Evolutionary conservation across 78 protist genomes (phyloP), one percentile per base, ranked within the genome.

Genomic region (Bodo saltans): DNA sequence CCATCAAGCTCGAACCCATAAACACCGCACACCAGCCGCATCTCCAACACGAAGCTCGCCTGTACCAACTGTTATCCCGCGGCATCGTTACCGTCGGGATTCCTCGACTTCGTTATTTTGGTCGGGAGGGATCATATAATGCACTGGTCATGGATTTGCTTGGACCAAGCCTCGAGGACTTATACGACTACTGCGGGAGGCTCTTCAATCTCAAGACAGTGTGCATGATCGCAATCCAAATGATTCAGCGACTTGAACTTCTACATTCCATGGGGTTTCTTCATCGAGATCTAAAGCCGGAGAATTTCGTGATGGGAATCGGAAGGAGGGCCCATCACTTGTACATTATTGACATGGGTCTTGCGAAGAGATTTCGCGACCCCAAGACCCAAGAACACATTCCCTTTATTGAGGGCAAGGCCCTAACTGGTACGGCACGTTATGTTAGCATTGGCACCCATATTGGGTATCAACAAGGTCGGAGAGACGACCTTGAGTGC

Each of bases 81-180:
- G n/a, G n/a, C n/a, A n/a, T n/a, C n/a, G n/a, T n/a, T n/a, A n/a
- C n/a, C n/a, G n/a, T 88, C 3, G 92, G 93, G 27, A 80, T 95
- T 21, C 97, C 98, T 0, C 70, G 71, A 28, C 96, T 95, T 8
- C 91, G 86, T 72, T 98, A 96, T 93, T 95, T 74, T 83, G 98
- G 98, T 0, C 74, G 84, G 3, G 98, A 96, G 42, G 98, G 97
- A 1, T 94, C 91, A 53, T 92, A 87, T 68, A 86, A 93, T 79
- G 93, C 89, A 25, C 85, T 95, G 74, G 86, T 72, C 71, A 70
- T 84, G 82, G 83, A 67, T 17, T 40, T 83, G 74, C 70, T 86
- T 2, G 89, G 89, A 0, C 85, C 85, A 4, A 34, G 69, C 26
- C 42, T 86, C 42, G 86, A 79, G 34, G 86, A 79, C 17, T 12